Percentiles rank a stretch among this genome's conserved stretches.
phyloP scores from a whole-genome alignment of 495 filamentous ascomycete genomes.

The Evernia prunastri region DNA sequence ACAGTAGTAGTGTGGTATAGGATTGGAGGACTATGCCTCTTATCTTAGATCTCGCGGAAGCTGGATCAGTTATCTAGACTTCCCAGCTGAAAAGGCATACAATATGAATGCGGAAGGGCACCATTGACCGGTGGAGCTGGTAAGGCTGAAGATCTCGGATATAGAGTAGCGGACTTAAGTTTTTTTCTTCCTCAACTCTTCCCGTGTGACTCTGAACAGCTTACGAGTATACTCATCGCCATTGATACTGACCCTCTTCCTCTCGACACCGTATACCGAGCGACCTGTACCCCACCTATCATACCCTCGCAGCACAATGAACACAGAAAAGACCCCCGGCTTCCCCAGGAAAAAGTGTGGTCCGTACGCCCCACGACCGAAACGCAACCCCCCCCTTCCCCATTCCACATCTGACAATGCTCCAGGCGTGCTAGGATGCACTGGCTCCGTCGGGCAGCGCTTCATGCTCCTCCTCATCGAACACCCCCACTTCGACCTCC shows the following conservation, averaged over 20 bases:
- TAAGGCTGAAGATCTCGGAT: too few relatives aligned
- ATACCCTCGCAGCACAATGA: background rate
- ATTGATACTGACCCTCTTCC: background rate
- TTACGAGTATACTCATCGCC: too few relatives aligned
- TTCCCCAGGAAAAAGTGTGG: slow-evolving; percentile 24
- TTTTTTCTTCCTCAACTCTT: too few relatives aligned
- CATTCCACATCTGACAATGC: background rate
- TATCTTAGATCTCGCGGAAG: background rate
- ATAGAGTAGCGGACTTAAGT: too few relatives aligned
- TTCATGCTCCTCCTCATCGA: slow-evolving; percentile 77
- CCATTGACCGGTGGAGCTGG: too few relatives aligned
- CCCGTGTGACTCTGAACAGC: too few relatives aligned
- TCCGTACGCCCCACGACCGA: background rate
- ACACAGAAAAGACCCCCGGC: background rate
- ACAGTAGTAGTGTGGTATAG: too few relatives aligned
- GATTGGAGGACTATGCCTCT: too few relatives aligned
- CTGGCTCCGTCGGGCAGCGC: slow-evolving; percentile 80
- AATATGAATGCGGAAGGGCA: too few relatives aligned
- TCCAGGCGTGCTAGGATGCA: slow-evolving; percentile 59
- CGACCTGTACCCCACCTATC: background rate
- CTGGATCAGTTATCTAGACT: background rate
- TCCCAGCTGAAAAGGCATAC: too few relatives aligned
- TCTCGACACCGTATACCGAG: background rate
- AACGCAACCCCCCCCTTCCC: too few relatives aligned
- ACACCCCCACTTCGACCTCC: slow-evolving; percentile 69